A percentile compares a stretch with the other conserved stretches of the same genome.
Evolutionary conservation across 1,284 basidiomycete species (phyloP).

Genomic region (Trametes sp.): DNA sequence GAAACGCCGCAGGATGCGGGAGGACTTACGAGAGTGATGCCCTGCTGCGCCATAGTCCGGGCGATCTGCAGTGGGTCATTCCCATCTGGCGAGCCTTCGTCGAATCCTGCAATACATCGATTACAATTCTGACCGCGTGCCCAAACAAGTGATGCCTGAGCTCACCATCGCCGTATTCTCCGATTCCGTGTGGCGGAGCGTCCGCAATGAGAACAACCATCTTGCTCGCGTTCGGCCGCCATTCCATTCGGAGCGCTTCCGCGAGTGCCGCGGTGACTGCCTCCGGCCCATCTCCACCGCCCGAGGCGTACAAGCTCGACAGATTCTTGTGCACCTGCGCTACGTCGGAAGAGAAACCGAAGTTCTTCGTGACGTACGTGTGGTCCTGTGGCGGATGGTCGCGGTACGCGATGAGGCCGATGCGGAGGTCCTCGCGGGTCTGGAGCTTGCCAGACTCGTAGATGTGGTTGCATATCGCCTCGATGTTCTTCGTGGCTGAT

Average conservation of each 20-base stretch:
- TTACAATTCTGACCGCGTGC: conserved; percentile 21
- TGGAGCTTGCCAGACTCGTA: conserved; percentile 94
- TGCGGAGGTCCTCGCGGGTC: conserved; percentile 85
- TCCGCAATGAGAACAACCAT: conserved; percentile 98
- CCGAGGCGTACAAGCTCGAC: conserved; percentile 87
- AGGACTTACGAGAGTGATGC: conserved; percentile 84
- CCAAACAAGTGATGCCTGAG: conserved; percentile 13
- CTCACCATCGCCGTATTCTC: conserved; percentile 90
- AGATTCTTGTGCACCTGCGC: conserved; percentile 87
- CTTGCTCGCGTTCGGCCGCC: conserved; percentile 90
- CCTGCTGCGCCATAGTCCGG: conserved; percentile 87
- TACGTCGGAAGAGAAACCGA: conserved; percentile 95
- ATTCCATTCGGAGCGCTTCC: conserved; percentile 89
- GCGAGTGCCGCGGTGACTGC: conserved; percentile 95
- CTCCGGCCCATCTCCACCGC: conserved; percentile 98
- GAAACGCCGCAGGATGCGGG: background rate
- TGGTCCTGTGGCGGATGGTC: conserved; percentile 97
- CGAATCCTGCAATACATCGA: conserved; percentile 68
- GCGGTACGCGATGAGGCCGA: conserved; percentile 90
- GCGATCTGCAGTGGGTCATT: conserved; percentile 91
- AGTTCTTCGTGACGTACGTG: conserved; percentile 91
- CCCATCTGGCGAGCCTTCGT: conserved; percentile 92
- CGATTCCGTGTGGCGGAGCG: conserved; percentile 96
- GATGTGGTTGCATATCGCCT: conserved; percentile 95
- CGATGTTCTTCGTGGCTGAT: conserved; percentile 97